Evolutionary conservation across 2,329 filamentous ascomycete genomes (phyloP).

Genomic region (Fusarium annulatum): DNA sequence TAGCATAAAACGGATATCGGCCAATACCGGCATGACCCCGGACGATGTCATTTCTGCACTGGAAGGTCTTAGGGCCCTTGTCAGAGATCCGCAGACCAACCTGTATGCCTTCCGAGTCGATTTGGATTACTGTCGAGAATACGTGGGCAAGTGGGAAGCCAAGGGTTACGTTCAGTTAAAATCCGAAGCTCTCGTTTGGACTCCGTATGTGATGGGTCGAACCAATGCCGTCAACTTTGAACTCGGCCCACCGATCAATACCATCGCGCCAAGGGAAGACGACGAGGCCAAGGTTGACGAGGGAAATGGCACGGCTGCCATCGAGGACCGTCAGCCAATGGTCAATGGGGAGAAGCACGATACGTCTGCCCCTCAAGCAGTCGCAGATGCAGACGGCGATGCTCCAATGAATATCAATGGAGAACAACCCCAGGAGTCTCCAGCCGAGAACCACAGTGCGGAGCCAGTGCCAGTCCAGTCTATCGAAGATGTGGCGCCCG

Average conservation of each 20-base stretch:
- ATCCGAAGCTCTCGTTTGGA: conserved; percentile 87
- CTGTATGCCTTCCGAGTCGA: conserved; percentile 92
- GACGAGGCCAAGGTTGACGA: conserved; percentile 62
- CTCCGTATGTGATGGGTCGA: conserved; percentile 95
- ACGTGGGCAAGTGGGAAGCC: conserved; percentile 87
- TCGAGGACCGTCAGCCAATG: conserved; percentile 33
- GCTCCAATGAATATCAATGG: neutral
- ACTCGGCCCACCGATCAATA: conserved; percentile 81
- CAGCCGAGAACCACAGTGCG: conserved; percentile 38
- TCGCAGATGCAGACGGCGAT: neutral
- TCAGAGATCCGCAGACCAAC: conserved; percentile 88
- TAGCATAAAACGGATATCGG: conserved; percentile 77
- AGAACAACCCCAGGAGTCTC: conserved; percentile 15
- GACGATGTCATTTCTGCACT: conserved; percentile 96
- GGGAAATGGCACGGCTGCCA: conserved; percentile 36
- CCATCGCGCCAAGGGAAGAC: conserved; percentile 88
- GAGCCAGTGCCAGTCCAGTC: conserved; percentile 46
- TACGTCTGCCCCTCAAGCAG: conserved; percentile 1
- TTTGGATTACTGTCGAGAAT: conserved; percentile 84
- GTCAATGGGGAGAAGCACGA: conserved; percentile 42
- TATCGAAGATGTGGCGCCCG: conserved; percentile 44
- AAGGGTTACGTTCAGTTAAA: conserved; percentile 91
- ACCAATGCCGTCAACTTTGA: conserved; percentile 86
- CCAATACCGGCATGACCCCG: conserved; percentile 92
- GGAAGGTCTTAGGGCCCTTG: conserved; percentile 88